A percentile compares a stretch with the other conserved stretches of the same genome.
Conservation (phyloP, 805 yeast genomes). For the Scheffersomyces amazonensis region DNA sequence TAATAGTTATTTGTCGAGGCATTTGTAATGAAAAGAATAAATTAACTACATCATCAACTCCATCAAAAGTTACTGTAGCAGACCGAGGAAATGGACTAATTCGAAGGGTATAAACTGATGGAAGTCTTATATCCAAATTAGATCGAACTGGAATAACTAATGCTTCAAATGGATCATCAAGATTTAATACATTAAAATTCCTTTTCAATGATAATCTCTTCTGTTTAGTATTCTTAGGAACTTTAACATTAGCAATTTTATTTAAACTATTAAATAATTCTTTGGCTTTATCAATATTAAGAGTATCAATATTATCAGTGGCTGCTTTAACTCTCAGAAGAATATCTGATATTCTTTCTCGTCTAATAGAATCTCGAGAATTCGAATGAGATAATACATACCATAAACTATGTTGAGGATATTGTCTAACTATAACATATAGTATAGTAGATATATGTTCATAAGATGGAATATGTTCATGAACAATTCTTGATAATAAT, state of each 20-base stretch:
- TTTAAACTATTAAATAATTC: constrained; percentile 42
- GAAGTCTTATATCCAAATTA: constrained; percentile 66
- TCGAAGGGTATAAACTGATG: constrained; percentile 44
- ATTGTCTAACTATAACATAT: constrained; percentile 52
- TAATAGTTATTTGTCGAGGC: constrained; percentile 73
- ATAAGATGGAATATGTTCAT: constrained; percentile 54
- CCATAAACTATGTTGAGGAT: constrained; percentile 89
- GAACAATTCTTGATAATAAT: constrained; percentile 73
- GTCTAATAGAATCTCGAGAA: constrained; percentile 42
- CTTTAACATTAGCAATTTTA: constrained; percentile 38
- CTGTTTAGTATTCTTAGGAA: constrained; percentile 30
- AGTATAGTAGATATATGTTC: constrained; percentile 58
- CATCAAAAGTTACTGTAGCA: constrained; percentile 49
- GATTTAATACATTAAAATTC: constrained; percentile 37
- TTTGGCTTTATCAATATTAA: constrained; percentile 20
- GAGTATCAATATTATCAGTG: background rate
- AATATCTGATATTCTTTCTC: constrained; percentile 22
- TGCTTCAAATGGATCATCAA: constrained; percentile 29
- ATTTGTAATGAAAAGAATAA: constrained; percentile 80
- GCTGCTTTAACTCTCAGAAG: constrained; percentile 9
- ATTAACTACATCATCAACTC: constrained; percentile 64
- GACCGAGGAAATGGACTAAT: constrained; percentile 44
- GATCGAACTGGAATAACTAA: constrained; percentile 74
- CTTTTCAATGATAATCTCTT: constrained; percentile 33
- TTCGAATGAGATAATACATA: constrained; percentile 67